A percentile compares a stretch with the other conserved stretches of the same genome.
Conservation (phyloP, 2,329 filamentous ascomycete species). For the Cercospora sp. region DNA sequence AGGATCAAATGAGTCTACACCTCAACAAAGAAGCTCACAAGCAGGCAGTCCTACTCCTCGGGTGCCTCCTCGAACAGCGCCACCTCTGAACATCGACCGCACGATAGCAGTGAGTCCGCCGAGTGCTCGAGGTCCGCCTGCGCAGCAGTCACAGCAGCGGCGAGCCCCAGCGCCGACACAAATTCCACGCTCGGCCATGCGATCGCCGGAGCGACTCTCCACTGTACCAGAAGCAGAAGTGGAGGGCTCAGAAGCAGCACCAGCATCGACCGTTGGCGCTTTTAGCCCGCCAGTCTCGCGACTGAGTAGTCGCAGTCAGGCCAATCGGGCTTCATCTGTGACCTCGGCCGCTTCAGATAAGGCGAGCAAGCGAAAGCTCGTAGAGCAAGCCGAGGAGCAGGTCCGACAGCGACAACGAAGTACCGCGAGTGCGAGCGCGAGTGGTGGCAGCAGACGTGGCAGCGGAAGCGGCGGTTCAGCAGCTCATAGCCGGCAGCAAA, state of each 20-base stretch:
- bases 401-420: constrained; percentile 28
- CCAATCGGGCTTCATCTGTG: constrained; percentile 26
- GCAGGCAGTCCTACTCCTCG: constrained; percentile 17
- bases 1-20: constrained; percentile 46
- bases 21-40: constrained; percentile 19
- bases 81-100: constrained; percentile 31
- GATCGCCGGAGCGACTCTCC: constrained; percentile 35
- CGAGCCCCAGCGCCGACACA: background rate
- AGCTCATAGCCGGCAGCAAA: constrained; percentile 33
- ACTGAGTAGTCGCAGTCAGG: constrained; percentile 30
- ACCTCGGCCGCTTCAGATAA: constrained; percentile 34
- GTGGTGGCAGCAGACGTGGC: constrained; percentile 14
- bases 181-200: constrained; percentile 21
- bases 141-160: constrained; percentile 11
- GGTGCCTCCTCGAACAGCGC: constrained; percentile 5
- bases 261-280: constrained; percentile 12
- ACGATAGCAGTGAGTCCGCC: constrained; percentile 37
- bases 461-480: constrained; percentile 14
- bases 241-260: constrained; percentile 21
- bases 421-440: constrained; percentile 19
- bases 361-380: constrained; percentile 36
- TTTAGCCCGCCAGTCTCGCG: constrained; percentile 30
- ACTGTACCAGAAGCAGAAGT: constrained; percentile 37
- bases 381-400: constrained; percentile 38
- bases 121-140: constrained; percentile 11